Evolutionary conservation across 768 basidiomycete genomes (phyloP), one percentile per base, ranked within the genome.

Genomic region (Kwoniella sp.): DNA sequence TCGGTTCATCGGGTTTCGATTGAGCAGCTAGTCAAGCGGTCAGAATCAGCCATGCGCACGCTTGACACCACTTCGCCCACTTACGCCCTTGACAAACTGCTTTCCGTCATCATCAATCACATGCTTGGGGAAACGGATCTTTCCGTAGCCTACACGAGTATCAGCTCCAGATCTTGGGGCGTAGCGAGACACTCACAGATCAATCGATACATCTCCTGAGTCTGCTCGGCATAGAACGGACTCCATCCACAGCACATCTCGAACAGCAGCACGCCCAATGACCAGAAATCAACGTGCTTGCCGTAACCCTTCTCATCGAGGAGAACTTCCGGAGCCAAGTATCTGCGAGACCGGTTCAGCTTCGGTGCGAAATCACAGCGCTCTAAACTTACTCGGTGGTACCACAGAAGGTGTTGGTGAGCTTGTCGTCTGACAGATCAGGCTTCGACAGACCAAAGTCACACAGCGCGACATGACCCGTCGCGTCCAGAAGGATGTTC

Each of bases 171-270:
- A 22, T 22, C 9, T 2, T 11, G 19, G 11, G 27, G 19, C 19
- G 10, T 28, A 34, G 8, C 32, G n/a, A 17, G 12, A 19, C 6
- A 61, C 65, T 59, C 33, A 67, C 65, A 65, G 52, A 65, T 63
- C 39, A 67, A 40, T 15, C 58, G 56, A 79, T 99, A 99, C 95
- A 99, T 99, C 76, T 93, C 89, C 73, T 99, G 93, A 3, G 90
- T 95, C 70, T 99, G 95, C 68, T 99, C 95, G 15, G 93, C 92
- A 68, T 98, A 99, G 77, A 98, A 99, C 34, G 95, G 95, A 70
- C 88, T 90, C 95, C 95, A 98, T 5, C 95, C 95, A 63, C 95
- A 99, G 67, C 95, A 98, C 95, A 99, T 99, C 77, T 99, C 95
- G 71, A 98, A 99, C 20, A 99, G 79, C 27, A 99, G 79, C 1